These are phyloP conservation scores for Chamaenerion angustifolium DNA, from an alignment of 345 rosid genomes.

Conservation along the genomic window DNA sequence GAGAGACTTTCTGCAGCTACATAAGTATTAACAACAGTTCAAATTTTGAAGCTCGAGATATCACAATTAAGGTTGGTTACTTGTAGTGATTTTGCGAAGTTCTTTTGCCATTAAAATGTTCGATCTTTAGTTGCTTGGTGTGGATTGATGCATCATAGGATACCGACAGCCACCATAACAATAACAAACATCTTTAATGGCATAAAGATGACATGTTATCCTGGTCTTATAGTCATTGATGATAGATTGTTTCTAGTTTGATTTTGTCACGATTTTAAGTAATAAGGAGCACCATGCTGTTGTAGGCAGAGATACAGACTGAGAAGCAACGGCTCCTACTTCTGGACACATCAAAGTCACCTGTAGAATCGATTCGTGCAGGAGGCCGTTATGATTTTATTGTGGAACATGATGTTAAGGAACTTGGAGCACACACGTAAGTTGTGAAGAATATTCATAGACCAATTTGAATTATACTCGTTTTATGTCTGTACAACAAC, in stretches of 20 bases:
- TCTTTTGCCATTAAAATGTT: neutral
- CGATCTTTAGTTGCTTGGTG: no score
- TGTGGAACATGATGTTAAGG: conserved; percentile 95
- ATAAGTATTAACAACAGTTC: conserved; percentile 87
- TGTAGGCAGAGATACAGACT: conserved; percentile 93
- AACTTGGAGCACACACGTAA: conserved; percentile 97
- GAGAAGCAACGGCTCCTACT: conserved; percentile 85
- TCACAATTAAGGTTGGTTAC: conserved; percentile 49
- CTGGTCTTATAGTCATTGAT: neutral
- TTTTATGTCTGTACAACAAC: neutral
- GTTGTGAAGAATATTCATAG: neutral
- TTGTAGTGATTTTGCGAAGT: neutral
- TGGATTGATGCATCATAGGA: no score
- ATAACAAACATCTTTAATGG: no score
- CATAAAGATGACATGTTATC: neutral
- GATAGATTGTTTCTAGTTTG: no score
- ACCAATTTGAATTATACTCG: neutral
- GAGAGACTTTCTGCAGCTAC: conserved; percentile 91
- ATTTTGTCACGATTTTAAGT: neutral
- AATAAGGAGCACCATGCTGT: neutral
- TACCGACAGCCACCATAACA: no score
- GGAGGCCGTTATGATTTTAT: conserved; percentile 93
- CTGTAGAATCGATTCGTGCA: conserved; percentile 75
- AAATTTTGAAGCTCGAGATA: conserved; percentile 67
- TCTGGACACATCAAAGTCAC: conserved; percentile 70